Evolutionary conservation across 257 asterid genomes (phyloP), one percentile per base, ranked within the genome.

Genomic region (Fraxinus anomala): DNA sequence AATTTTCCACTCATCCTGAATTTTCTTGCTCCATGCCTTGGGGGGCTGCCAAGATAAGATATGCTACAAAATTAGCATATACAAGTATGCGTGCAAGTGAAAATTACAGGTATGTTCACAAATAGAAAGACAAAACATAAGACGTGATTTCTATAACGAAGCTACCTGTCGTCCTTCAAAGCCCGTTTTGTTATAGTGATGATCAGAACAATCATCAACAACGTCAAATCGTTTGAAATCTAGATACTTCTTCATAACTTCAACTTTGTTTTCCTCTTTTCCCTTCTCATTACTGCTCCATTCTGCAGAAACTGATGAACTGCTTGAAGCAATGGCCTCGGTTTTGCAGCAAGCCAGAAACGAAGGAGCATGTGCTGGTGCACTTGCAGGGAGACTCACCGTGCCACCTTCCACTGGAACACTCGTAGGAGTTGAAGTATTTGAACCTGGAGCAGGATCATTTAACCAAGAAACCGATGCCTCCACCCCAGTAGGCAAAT

Each of bases 401-500:
- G 72, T 69, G 59, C 33, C 76, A 31, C 33, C 56, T 17, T 54
- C 79, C 24, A 78, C 40, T 0, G 75, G 44, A 67, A 8, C 63
- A 10, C 36, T 44, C 37, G 23, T 49, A 8, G 83, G 72, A 65
- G 39, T 70, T 49, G 79, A 40, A 36, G 17, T 72, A 63, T 80
- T 84, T 73, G 87, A 70, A 65, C 79, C 76, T 61, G 73, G 36
- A 28, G 79, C 11, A 66, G 79, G 39, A 37, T 78, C 39, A 37
- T 80, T 75, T 80, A 87, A 80, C 93, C 91, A 89, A 56, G 91
- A 67, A 76, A 89, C 81, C 2, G 89, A 69, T 26, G 90, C 93
- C 85, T 89, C 93, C n/a, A 89, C 91, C 33, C 93, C 93, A 49
- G 93, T 87, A 36, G 93, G 93, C 76, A 89, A 82, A 87, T 89